Evolutionary conservation across 2,329 filamentous ascomycete genomes (phyloP), one percentile per base, ranked within the genome.

Genomic region (Penicillium digitatum): DNA sequence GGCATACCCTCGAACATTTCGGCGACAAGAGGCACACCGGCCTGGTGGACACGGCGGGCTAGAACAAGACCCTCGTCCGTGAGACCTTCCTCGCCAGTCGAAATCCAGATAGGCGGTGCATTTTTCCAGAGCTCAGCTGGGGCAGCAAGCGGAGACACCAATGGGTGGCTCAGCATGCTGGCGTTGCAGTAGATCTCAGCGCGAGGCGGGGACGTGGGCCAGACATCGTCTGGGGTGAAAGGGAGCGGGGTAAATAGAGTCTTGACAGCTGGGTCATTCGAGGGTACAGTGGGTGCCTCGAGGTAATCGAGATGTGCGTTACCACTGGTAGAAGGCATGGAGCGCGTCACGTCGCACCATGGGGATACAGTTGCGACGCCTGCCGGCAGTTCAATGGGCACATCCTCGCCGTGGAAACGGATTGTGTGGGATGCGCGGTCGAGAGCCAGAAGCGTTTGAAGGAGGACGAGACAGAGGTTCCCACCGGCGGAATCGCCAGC

Each of bases 401-500:
- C 65, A 12, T 74, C 66, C 34, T 66, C 62, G 29, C 74, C 73
- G 51, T 78, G 73, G 56, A 78, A 78, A 24, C 52, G 69, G 48
- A 78, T 61, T 5, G 65, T 69, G 20, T 63, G 62, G 1, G 63
- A 63, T n/a, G 67, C 55, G 26, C 73, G 72, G 5, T 66, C 67
- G 16, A 78, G 63, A 1, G 74, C 75, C 14, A 78, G 64, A 5
- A 79, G 68, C 5, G 74, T 72, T 48, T 77, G 75, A 2, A 77
- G 58, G 11, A 79, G 66, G 16, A 65, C 69, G 1, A 78, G 63
- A 11, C 68, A 66, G 10, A 79, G 68, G 52, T 76, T 76, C 6
- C 69, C 78, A 22, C 77, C 78, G 0, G 77, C 75, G 1, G 75
- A 78, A 58, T 79, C 77, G 18, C 78, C 78, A 4, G 76, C 70